These are phyloP conservation scores for Fusarium newnesense DNA, from an alignment of 2,329 filamentous ascomycete genomes.

Conservation along the genomic window DNA sequence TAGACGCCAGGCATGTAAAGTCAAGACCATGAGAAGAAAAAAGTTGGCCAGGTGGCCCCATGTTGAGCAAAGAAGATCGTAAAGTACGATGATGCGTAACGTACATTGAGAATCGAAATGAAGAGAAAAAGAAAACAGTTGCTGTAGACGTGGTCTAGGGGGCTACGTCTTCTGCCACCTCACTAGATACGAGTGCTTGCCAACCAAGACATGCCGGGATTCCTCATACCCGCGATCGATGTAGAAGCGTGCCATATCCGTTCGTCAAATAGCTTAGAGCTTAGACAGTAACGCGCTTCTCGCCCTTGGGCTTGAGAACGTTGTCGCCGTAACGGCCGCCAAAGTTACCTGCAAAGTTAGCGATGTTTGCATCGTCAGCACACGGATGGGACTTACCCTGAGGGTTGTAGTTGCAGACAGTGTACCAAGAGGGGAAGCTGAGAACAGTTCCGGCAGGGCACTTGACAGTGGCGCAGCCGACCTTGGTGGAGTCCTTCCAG, in stretches of 20 bases:
- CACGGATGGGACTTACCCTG: conserved; percentile 65
- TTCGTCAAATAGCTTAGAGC: conserved; percentile 10
- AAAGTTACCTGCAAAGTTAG: conserved; percentile 58
- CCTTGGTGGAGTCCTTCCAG: conserved; percentile 52
- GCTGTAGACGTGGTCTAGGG: conserved; percentile 29
- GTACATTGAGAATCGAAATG: conserved; percentile 51
- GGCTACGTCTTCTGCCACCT: conserved; percentile 24
- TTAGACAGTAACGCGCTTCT: conserved; percentile 44
- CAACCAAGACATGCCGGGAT: conserved; percentile 23
- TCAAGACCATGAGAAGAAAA: conserved; percentile 34
- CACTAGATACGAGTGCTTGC: conserved; percentile 23
- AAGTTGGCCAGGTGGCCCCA: conserved; percentile 38
- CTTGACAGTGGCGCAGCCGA: conserved; percentile 75
- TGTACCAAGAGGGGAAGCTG: conserved; percentile 72
- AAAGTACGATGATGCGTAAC: conserved; percentile 48
- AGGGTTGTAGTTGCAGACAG: conserved; percentile 88
- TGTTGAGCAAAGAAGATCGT: conserved; percentile 47
- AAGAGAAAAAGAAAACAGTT: conserved; percentile 33
- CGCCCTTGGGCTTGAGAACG: conserved; percentile 54
- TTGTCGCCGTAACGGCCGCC: conserved; percentile 62
- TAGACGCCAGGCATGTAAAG: conserved; percentile 41
- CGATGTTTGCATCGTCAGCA: background rate
- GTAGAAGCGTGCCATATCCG: conserved; percentile 21
- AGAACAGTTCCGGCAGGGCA: conserved; percentile 63
- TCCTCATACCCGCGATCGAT: conserved; percentile 10